Conservation (phyloP, 352 stramenopile species). For the Phytophthora cryptogea region DNA sequence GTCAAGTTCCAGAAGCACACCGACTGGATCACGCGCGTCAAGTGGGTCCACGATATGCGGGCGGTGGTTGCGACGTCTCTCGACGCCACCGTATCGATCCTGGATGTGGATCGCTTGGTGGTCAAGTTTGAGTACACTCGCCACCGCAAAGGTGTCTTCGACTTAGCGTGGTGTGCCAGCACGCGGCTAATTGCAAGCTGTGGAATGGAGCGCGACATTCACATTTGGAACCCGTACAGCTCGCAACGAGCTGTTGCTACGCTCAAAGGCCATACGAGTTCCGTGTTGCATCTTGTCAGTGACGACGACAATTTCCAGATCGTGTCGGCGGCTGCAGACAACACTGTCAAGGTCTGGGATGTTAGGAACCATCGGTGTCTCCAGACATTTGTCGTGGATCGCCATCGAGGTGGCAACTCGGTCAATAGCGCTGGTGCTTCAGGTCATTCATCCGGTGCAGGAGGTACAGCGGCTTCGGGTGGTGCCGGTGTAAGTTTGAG, state of each 20-base stretch:
- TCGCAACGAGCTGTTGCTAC: slow-evolving; percentile 78
- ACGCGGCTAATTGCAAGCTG: slow-evolving; percentile 82
- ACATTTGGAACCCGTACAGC: slow-evolving; percentile 91
- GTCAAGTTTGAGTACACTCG: slow-evolving; percentile 86
- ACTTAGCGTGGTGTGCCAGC: slow-evolving; percentile 76
- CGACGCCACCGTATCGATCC: slow-evolving; percentile 81
- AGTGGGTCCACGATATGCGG: slow-evolving; percentile 84
- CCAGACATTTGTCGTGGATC: slow-evolving; percentile 74
- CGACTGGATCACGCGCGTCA: slow-evolving; percentile 84
- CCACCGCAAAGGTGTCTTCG: slow-evolving; percentile 86
- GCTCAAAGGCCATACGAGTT: slow-evolving; percentile 74
- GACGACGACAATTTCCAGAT: slow-evolving; percentile 88
- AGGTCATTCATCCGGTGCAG: slow-evolving; percentile 3
- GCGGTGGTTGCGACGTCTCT: slow-evolving; percentile 79
- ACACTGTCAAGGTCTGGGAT: slow-evolving; percentile 87
- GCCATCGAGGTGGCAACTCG: slow-evolving; percentile 23
- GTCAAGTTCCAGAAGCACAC: slow-evolving; percentile 83
- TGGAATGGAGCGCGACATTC: slow-evolving; percentile 85
- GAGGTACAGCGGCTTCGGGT: slow-evolving; percentile 30
- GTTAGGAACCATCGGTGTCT: slow-evolving; percentile 81
- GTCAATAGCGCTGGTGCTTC: slow-evolving; percentile 5
- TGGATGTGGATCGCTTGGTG: slow-evolving; percentile 78
- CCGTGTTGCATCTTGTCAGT: slow-evolving; percentile 72
- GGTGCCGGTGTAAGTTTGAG: slow-evolving; percentile 32
- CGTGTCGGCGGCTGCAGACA: slow-evolving; percentile 81